Evolutionary conservation across 78 protist species (phyloP), one percentile per base, ranked within the genome.

Genomic region (Planoprotostelium fungivorum): DNA sequence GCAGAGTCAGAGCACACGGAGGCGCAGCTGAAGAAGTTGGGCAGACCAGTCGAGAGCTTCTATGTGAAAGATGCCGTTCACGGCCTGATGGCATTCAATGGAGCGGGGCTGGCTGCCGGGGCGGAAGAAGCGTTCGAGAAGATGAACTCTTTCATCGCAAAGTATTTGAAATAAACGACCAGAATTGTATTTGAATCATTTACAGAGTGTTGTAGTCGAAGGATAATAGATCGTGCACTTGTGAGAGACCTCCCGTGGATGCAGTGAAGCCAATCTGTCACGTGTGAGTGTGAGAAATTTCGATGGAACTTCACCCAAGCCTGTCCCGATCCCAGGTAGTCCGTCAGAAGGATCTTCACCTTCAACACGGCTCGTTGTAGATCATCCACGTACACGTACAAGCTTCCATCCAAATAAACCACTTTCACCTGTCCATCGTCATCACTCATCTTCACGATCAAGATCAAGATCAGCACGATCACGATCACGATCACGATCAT

Each of bases 181-280:
- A n/a, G n/a, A n/a, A n/a, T n/a, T n/a, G n/a, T n/a, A n/a, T n/a
- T n/a, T n/a, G n/a, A n/a, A n/a, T n/a, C n/a, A n/a, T 34, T 86
- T 63, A 51, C 88, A 63, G 73, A 36, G 83, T 28, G 38, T 91
- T 88, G 88, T 89, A 88, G 37, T 36, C n/a, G 39, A 92, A 88
- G 29, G 31, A 1, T 23, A 90, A 29, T 51, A 94, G 86, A 29
- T 88, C 88, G 84, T 94, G 96, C 10, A 38, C 25, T 91, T 94
- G 96, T 83, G 63, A 85, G 37, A 91, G 29, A 28, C 96, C 96
- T 87, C 96, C 96, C 38, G 96, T 94, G 28, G 96, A 28, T 83
- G 91, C 96, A 37, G 96, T 94, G 73, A 88, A 38, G 0, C 96
- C 96, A 36, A 94, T 88, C 86, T 51, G 16, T 16, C 5, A 51